Conservation (phyloP, 2,329 filamentous ascomycete species). For the Trichoderma sp. region DNA sequence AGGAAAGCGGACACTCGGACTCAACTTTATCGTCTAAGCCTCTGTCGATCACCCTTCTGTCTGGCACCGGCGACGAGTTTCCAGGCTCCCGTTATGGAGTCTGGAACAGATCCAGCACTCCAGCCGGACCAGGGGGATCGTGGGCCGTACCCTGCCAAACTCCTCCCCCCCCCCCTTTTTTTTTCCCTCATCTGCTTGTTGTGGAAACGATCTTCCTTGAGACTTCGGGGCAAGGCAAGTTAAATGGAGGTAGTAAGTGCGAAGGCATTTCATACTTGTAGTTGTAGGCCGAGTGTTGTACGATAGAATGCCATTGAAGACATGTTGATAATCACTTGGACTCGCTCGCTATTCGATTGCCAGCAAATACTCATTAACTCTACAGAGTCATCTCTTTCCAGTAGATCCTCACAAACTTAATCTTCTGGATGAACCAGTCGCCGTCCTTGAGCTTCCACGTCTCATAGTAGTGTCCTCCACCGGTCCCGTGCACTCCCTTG, state of each 20-base stretch:
- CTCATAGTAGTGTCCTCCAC: slow-evolving; percentile 13
- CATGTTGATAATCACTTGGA: no score
- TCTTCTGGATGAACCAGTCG: slow-evolving; percentile 7
- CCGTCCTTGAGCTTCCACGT: slow-evolving; percentile 19
- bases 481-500: slow-evolving; percentile 2
- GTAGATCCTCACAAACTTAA: slow-evolving; percentile 4
- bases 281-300: no score
- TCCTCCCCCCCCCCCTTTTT: no score
- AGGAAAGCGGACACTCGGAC: not conserved
- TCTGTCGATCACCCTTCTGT: not conserved
- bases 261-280: no score
- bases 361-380: not conserved
- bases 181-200: no score
- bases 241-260: no score
- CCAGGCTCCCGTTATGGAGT: slow-evolving; percentile 2
- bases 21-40: slow-evolving; percentile 14
- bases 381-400: slow-evolving; percentile 10
- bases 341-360: no score
- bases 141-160: no score
- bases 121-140: not conserved
- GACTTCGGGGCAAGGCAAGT: no score
- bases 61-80: slow-evolving; percentile 1
- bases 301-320: no score
- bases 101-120: not conserved
- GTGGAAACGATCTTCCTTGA: no score